Base-by-base conservation (phyloP, 2,329 filamentous ascomycete genomes). In the Colletotrichum sansevieriae region DNA sequence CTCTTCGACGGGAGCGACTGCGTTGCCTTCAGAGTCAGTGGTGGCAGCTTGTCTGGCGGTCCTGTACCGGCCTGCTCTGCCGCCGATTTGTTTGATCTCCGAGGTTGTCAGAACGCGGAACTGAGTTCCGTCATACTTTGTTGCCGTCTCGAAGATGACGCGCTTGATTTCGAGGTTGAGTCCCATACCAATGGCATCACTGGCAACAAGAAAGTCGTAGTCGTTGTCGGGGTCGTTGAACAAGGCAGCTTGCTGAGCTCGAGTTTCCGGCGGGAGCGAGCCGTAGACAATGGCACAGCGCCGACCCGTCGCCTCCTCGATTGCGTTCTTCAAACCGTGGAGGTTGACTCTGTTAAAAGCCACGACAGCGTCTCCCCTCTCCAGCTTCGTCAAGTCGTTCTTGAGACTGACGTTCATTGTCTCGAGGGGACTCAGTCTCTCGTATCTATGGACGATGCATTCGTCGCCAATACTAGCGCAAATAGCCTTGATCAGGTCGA, bases 161-260 rank as follows among this genome's bases (percentile, higher is more conserved):
- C 97, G 92, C 76, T 94, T 96, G 77, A 98, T 94, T 79, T 90
- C 94, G 78, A 99, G 81, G 75, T 99, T 99, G 22, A 99, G 83
- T 1, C 97, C 96, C 95, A 99, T 98, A 43, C 96, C 96, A 71
- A 99, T 95, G 54, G 96, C 96, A 80, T 98, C 94, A 74, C 94
- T 98, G 9, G 97, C 96, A 29, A 96, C 95, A 6, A 99, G 84
- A 73, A 90, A 97, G 77, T 99, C 96, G 76, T 98, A 99, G 68
- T 98, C 95, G 77, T 97, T 99, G 76, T 97, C 81, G 0, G 94
- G 95, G 71, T 98, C 93, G 76, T 99, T 99, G 84, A 99, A 99
- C 0, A 98, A 84, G 15, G 90, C 89, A 0, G 96, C 96, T 81
- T 99, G 96, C 76, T 95, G 90, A 3, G 94, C 94, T 70, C 96